Conservation (phyloP, 202 grass and related monocot genomes). For the Setaria italica region DNA sequence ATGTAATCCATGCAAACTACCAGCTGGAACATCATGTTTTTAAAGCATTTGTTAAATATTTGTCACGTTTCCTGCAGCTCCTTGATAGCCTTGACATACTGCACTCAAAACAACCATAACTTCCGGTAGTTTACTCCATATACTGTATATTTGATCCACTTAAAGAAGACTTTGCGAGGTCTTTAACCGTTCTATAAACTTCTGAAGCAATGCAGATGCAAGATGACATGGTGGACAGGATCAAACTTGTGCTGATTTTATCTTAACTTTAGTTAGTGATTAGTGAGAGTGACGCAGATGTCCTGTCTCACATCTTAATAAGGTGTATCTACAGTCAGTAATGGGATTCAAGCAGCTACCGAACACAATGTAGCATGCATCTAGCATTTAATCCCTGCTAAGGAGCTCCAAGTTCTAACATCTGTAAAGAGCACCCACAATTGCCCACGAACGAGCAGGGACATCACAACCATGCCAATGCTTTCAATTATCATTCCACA, state of each 20-base stretch:
- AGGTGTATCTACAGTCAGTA: neutral
- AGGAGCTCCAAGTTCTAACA: neutral
- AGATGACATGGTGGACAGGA: neutral
- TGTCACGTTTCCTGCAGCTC: neutral
- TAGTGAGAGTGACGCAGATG: neutral
- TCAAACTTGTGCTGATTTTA: neutral
- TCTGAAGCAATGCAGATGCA: no score
- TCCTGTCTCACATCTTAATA: neutral
- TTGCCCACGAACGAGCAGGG: neutral
- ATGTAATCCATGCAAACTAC: conserved; percentile 9
- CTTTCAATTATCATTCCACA: neutral
- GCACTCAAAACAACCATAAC: neutral
- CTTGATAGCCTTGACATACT: neutral
- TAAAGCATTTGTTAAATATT: neutral
- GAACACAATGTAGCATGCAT: neutral
- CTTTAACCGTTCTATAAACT: neutral
- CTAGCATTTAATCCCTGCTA: neutral
- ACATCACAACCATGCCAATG: neutral
- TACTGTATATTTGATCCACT: no score
- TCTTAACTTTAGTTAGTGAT: neutral
- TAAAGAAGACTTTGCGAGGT: no score
- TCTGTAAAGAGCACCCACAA: neutral
- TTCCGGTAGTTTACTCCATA: neutral
- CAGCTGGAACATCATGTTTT: neutral
- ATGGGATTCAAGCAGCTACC: neutral